phyloP scores from a whole-genome alignment of 2,329 filamentous ascomycete species.

The Waltergamsia citrina region DNA sequence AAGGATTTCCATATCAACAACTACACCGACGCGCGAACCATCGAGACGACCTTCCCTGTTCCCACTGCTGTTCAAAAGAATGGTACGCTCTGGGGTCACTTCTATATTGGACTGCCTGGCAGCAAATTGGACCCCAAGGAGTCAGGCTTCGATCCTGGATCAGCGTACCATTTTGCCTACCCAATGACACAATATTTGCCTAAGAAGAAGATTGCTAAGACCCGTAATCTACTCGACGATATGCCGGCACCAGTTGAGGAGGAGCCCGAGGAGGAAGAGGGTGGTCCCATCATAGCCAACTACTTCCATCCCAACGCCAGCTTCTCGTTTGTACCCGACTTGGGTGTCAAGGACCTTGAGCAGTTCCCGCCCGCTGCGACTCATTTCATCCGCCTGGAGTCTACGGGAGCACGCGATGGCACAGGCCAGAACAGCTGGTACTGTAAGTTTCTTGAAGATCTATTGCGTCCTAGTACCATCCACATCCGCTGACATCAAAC shows the following conservation, averaged over 20 bases:
- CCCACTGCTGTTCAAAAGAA: slow-evolving; percentile 80
- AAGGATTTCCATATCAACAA: slow-evolving; percentile 71
- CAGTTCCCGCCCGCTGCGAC: slow-evolving; percentile 63
- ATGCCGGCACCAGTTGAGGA: slow-evolving; percentile 26
- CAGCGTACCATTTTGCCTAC: slow-evolving; percentile 74
- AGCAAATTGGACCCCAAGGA: slow-evolving; percentile 66
- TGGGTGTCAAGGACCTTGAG: slow-evolving; percentile 59
- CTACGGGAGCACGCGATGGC: slow-evolving; percentile 70
- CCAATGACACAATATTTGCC: slow-evolving; percentile 83
- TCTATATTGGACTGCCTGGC: slow-evolving; percentile 75
- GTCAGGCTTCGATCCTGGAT: slow-evolving; percentile 60
- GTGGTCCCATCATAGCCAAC: slow-evolving; percentile 64
- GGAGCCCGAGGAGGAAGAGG: slow-evolving; percentile 42
- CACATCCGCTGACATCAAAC: background rate
- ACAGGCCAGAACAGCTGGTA: slow-evolving; percentile 91
- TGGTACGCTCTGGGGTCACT: slow-evolving; percentile 89
- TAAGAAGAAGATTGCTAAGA: slow-evolving; percentile 85
- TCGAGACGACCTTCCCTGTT: slow-evolving; percentile 69
- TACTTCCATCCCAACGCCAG: slow-evolving; percentile 96
- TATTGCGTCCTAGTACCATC: background rate
- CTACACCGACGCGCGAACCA: slow-evolving; percentile 66
- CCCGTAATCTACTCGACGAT: slow-evolving; percentile 70
- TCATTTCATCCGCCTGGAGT: slow-evolving; percentile 71
- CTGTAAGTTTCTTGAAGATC: slow-evolving; percentile 28
- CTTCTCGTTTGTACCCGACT: slow-evolving; percentile 74